phyloP scores from a whole-genome alignment of 108 stramenopile genomes.

The Chaetoceros tenuissimus region DNA sequence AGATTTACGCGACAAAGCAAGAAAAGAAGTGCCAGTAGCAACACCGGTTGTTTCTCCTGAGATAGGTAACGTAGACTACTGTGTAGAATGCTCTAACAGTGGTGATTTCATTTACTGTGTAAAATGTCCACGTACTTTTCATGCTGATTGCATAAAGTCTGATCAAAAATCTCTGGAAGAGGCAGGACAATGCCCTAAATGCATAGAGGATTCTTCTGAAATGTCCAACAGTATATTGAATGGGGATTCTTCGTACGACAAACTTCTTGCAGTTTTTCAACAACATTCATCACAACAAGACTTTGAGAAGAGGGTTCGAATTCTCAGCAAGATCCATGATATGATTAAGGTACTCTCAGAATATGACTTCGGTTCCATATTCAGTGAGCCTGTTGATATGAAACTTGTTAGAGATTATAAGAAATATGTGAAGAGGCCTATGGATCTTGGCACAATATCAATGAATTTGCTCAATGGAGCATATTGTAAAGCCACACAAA shows the following conservation, averaged over 20 bases:
- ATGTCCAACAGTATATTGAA: conserved; percentile 16
- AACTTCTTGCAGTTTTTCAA: conserved; percentile 2
- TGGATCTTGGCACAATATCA: conserved; percentile 70
- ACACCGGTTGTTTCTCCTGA: conserved; percentile 10
- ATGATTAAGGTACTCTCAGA: conserved; percentile 38
- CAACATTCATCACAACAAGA: conserved; percentile 4
- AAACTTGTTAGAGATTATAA: conserved; percentile 35
- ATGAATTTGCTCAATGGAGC: conserved; percentile 33
- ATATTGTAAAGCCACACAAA: conserved; percentile 13
- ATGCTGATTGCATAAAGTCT: conserved; percentile 27
- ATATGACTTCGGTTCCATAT: conserved; percentile 67
- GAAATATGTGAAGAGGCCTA: conserved; percentile 44
- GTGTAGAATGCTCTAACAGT: conserved; percentile 26
- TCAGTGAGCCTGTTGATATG: conserved; percentile 47
- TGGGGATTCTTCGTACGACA: conserved; percentile 10
- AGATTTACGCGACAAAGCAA: not conserved
- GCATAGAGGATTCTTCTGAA: conserved; percentile 27
- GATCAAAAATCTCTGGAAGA: not conserved
- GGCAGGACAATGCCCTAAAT: conserved; percentile 38
- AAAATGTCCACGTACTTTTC: conserved; percentile 51
- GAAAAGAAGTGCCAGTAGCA: conserved; percentile 2
- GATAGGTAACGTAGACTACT: conserved; percentile 55
- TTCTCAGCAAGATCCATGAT: conserved; percentile 30
- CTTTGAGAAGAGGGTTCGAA: not conserved
- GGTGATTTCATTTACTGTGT: conserved; percentile 52